Base-by-base conservation (phyloP, 768 basidiomycete genomes). In the Dentipellis sp. region DNA sequence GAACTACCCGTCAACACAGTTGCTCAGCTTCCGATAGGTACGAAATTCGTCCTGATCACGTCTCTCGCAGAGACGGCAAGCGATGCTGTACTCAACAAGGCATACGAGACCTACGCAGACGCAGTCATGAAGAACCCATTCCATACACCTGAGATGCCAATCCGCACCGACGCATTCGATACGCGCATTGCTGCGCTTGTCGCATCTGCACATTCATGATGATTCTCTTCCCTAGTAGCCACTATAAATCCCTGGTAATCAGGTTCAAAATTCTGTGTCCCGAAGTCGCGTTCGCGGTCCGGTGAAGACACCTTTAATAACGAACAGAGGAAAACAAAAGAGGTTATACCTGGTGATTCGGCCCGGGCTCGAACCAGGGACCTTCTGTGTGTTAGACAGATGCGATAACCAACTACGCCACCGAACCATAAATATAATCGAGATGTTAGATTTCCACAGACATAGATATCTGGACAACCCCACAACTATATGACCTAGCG, bases 101-200 rank as follows among this genome's bases (percentile, higher is more conserved):
- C 93, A 49, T 98, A 98, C 70, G 93, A 97, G 68, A 82, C 81
- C 17, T 99, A 97, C 68, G 80, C 94, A 0, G 97, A 98, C 66
- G 84, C 89, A 1, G 94, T 94, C 54, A 95, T 97, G 91, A 97
- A 98, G 76, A 97, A 97, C 66, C 97, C 97, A 0, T 99, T 99
- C 71, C 93, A 98, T 69, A 95, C 93, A 5, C 90, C 89, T n/a
- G 97, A 98, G 69, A 99, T 98, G 95, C 97, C 97, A 2, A 94
- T 98, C 61, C 82, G 97, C 49, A 92, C 78, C 46, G 91, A 93
- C 63, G 83, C 81, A 16, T 98, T 98, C 66, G 95, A 98, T 65
- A 72, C 72, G 55, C 79, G 83, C 47, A 82, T 91, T 52, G 72
- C 77, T 10, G 66, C 79, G 8, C 70, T 91, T 49, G 76, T 88